Base-by-base conservation (phyloP, 371 early-diverging fungal species). In the Actinomortierella wolfii region DNA sequence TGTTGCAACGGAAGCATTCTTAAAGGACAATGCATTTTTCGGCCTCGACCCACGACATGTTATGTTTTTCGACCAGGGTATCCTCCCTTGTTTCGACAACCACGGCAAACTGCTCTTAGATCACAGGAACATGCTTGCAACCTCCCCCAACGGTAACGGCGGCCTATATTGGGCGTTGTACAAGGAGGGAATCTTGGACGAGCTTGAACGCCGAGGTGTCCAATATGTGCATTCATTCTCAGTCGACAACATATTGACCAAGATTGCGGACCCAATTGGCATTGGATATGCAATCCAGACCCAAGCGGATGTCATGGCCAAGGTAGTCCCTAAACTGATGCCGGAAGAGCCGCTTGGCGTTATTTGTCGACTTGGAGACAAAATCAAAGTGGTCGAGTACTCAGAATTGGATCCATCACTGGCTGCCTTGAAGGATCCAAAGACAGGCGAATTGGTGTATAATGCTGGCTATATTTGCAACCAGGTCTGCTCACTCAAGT, bases 131-230 rank as follows among this genome's bases (percentile, higher is more conserved):
- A 65, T 67, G 59, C 76, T 87, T 21, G 83, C 89, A 15, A 77
- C 86, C n/a, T 83, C 92, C 2, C 91, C 92, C 55, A 90, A 92
- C 67, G 92, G 92, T 23, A 92, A 92, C 60, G 92, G 92, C 50
- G 91, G 92, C 28, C 84, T 92, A 43, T 92, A 91, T 63, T 83
- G 83, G 53, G 90, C 92, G 0, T 68, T 92, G 39, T 71, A 78
- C 26, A 79, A 77, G n/a, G 80, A 85, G 54, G 89, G 87, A 14
- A 81, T 92, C 1, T 76, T 92, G 21, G 74, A 66, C 21, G 79
- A 86, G 34, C 71, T 91, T 48, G 80, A 81, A 39, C 64, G 77
- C 21, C 81, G 89, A 21, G 81, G 78, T 8, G 79, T 92, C 52
- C 80, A 83, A 21, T 88, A 87, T 56, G 69, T 83, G 13, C 89